A percentile compares a stretch with the other conserved stretches of the same genome.
Conservation (phyloP, 169 alveolate species). For the Eimeria mitis region DNA sequence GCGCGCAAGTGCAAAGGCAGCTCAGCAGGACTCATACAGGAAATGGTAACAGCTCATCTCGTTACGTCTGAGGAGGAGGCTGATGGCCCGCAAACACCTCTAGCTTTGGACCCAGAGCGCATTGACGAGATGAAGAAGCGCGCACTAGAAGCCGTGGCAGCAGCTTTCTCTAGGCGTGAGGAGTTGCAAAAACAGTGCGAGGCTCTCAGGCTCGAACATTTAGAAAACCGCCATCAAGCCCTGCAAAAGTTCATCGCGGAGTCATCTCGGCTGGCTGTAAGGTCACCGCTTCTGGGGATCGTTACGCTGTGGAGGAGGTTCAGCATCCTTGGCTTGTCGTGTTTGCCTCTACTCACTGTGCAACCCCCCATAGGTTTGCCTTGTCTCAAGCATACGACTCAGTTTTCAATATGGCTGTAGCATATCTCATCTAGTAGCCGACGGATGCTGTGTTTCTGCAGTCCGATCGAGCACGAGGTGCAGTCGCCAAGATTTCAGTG, state of each 20-base stretch:
- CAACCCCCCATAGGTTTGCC: neutral
- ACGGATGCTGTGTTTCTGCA: constrained; percentile 1
- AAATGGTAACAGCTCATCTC: neutral
- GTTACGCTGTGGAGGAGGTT: neutral
- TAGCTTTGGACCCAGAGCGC: constrained; percentile 14
- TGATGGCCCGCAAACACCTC: neutral
- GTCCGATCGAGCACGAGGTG: constrained; percentile 33
- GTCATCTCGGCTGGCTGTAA: constrained; percentile 28
- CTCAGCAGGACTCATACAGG: neutral
- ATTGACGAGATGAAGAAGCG: constrained; percentile 19
- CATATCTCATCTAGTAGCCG: neutral
- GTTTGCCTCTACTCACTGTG: neutral
- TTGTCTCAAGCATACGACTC: neutral
- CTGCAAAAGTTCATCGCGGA: constrained; percentile 32
- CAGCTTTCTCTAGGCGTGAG: constrained; percentile 49
- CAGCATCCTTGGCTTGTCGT: neutral
- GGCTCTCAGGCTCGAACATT: constrained; percentile 22
- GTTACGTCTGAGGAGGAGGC: neutral
- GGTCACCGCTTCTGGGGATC: neutral
- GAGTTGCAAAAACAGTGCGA: constrained; percentile 30
- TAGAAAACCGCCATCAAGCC: constrained; percentile 49
- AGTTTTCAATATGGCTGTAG: neutral
- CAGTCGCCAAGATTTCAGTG: neutral
- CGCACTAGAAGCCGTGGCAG: constrained; percentile 34
- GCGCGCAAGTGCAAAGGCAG: constrained; percentile 64